Evolutionary conservation across 129 eudicot genomes (phyloP).

Genomic region (Dittrichia graveolens): DNA sequence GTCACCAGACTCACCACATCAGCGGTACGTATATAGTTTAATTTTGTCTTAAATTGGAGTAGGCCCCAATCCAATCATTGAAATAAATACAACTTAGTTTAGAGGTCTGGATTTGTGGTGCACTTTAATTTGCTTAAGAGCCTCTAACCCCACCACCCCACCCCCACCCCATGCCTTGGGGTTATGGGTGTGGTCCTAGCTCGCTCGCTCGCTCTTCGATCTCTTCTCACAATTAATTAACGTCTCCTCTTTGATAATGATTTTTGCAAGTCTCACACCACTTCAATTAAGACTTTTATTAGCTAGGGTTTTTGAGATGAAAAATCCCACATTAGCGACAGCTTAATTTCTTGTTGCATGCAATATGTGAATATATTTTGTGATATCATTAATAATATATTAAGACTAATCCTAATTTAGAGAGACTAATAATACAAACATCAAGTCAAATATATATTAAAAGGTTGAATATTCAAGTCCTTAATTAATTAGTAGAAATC

Average conservation of each 20-base stretch:
- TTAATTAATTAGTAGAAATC: background rate
- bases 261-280: constrained; percentile 11
- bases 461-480: background rate
- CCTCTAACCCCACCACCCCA: constrained; percentile 5
- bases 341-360: background rate
- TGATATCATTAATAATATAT: background rate
- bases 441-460: no score
- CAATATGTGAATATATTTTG: background rate
- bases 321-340: background rate
- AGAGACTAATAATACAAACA: no score
- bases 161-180: constrained; percentile 30
- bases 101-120: constrained; percentile 32
- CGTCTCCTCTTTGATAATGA: constrained; percentile 12
- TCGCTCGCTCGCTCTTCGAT: no score
- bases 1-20: constrained; percentile 36
- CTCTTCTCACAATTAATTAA: no score
- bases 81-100: constrained; percentile 26
- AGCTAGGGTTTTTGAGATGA: constrained; percentile 8
- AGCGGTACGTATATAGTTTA: constrained; percentile 10
- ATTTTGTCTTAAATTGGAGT: constrained; percentile 31
- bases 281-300: background rate
- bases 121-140: constrained; percentile 25
- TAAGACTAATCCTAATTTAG: background rate
- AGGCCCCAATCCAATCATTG: constrained; percentile 43
- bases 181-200: constrained; percentile 33